Evolutionary conservation across 2,329 filamentous ascomycete species (phyloP).

Genomic region (Colletotrichum karsti): DNA sequence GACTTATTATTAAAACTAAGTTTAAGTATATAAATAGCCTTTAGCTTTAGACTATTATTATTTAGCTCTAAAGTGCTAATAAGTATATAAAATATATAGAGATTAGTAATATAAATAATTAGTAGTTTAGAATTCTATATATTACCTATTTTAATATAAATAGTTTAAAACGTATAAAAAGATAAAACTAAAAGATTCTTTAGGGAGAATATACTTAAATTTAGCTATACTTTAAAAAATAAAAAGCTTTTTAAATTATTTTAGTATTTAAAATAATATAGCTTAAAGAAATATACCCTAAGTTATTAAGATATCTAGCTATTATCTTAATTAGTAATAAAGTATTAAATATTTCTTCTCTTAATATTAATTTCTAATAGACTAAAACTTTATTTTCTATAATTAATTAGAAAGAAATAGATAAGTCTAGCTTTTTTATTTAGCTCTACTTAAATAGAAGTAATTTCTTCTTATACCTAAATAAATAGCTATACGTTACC

Average conservation of each 20-base stretch:
- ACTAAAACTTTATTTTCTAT: not conserved
- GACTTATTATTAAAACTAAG: not conserved
- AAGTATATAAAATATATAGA: not conserved
- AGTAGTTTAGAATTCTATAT: not conserved
- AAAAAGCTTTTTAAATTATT: not conserved
- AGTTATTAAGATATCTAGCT: not conserved
- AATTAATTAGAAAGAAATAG: not conserved
- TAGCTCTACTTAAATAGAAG: not conserved
- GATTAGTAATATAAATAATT: not conserved
- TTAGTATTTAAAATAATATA: not conserved
- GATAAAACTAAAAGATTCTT: not conserved
- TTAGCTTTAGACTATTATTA: not conserved
- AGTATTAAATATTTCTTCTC: not conserved
- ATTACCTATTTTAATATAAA: not conserved
- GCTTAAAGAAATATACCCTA: not conserved
- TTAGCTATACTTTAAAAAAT: not conserved
- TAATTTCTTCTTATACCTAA: not conserved
- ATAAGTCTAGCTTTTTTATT: not conserved
- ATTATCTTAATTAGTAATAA: not conserved
- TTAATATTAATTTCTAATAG: not conserved
- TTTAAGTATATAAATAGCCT: not conserved
- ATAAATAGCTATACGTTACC: not conserved
- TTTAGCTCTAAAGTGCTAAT: not conserved
- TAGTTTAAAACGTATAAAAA: not conserved
- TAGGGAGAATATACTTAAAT: not conserved